Base-by-base conservation (phyloP, 2,329 filamentous ascomycete genomes). In the Pseudogymnoascus sp. region DNA sequence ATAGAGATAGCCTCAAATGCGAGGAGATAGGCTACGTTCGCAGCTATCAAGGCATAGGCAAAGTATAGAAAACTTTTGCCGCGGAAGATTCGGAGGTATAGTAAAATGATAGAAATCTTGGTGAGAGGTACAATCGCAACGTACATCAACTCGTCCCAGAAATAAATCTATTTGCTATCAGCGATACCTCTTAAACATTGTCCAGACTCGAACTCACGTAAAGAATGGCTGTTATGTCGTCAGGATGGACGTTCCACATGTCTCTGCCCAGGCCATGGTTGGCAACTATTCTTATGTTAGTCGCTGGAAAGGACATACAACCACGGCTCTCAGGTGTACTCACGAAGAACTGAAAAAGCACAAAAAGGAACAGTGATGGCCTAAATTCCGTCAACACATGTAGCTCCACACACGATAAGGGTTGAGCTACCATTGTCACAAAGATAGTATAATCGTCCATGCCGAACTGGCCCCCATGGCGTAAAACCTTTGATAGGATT, bases 21-120 rank as follows among this genome's bases (percentile, higher is more conserved):
- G 9, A 72, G 60, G 48, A 68, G 35, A 23, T 71, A 72, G 12
- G 62, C 38, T 3, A 70, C 28, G 12, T 70, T 71, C 10, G 23
- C 21, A 41, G 48, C 59, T 28, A 60, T 57, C n/a, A 60, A 26
- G 10, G 56, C 33, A 12, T 60, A 60, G 13, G 26, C 48, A 21
- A 30, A 21, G 30, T 28, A 35, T 35, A 52, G 10, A 7, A 60
- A 57, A 18, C 23, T 60, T 34, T 39, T 61, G 0, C 69, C 65
- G 0, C 78, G 78, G 62, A 84, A 84, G 60, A 83, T 77, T 58
- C 78, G 75, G 4, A 80, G 70, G 64, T 82, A 83, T 68, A 83
- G 82, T 65, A 79, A 73, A 0, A 83, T 69, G 21, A 84, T 71
- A 0, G 79, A 75, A 3, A 80, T 67, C 63, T 82, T 81, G 13